A percentile compares a stretch with the other conserved stretches of the same genome.
phyloP scores from a whole-genome alignment of 1,284 basidiomycete species.

The Ceratobasidium papillatum region DNA sequence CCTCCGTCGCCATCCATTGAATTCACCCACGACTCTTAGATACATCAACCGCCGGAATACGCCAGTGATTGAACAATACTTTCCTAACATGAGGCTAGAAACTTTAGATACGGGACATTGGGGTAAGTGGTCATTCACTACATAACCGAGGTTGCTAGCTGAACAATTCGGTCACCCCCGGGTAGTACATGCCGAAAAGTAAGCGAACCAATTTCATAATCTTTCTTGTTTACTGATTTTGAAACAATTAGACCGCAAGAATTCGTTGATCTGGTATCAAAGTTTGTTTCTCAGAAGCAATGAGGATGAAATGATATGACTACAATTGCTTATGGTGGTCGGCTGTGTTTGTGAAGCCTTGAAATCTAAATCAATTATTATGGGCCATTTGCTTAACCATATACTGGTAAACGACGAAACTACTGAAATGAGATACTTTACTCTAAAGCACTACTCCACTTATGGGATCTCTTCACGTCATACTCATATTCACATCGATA shows the following conservation, averaged over 20 bases:
- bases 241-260: constrained; percentile 18
- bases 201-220: neutral
- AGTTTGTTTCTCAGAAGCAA: constrained; percentile 9
- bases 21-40: constrained; percentile 50
- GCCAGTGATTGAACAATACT: constrained; percentile 67
- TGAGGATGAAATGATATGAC: neutral
- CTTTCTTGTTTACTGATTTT: neutral
- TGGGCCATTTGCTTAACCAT: neutral
- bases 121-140: constrained; percentile 65
- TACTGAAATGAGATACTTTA: no score
- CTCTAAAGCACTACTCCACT: no score
- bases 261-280: constrained; percentile 37
- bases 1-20: neutral
- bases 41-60: constrained; percentile 77
- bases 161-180: no score
- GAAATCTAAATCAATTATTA: neutral
- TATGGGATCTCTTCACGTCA: no score
- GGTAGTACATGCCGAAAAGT: constrained; percentile 35
- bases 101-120: constrained; percentile 71
- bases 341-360: neutral
- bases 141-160: no score
- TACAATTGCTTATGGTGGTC: no score
- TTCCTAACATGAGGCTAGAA: constrained; percentile 68
- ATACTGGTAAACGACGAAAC: neutral
- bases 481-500: neutral